A percentile compares a stretch with the other conserved stretches of the same genome.
These are phyloP conservation scores for Daedaleopsis nitida DNA, from an alignment of 768 basidiomycete species.

Conservation along the genomic window DNA sequence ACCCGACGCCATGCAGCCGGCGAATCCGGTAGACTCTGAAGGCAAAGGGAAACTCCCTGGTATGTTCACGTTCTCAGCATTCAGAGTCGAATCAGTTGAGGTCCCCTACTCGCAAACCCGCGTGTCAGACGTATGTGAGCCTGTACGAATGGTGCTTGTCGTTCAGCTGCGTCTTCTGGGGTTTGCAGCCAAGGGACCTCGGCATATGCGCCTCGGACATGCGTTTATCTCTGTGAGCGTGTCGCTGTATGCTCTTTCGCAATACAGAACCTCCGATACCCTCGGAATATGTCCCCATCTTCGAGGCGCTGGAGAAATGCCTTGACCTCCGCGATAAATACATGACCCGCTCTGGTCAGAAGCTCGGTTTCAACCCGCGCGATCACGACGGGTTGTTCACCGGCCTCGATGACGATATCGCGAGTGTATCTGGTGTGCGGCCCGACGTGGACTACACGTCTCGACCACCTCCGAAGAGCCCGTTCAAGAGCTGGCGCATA, in stretches of 20 bases:
- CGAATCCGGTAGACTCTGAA: conserved; percentile 1
- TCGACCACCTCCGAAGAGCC: conserved; percentile 29
- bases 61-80: conserved; percentile 15
- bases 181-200: neutral
- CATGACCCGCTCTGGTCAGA: conserved; percentile 82
- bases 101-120: neutral
- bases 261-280: conserved; percentile 22
- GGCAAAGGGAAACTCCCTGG: conserved; percentile 9
- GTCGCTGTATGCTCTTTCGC: conserved; percentile 7
- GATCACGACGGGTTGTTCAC: conserved; percentile 84
- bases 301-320: conserved; percentile 78
- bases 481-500: conserved; percentile 74
- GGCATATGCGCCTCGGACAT: neutral
- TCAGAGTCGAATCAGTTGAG: conserved; percentile 2
- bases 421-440: conserved; percentile 67
- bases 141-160: neutral
- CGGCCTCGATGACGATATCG: conserved; percentile 62
- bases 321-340: conserved; percentile 95
- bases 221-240: neutral
- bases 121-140: neutral
- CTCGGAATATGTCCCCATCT: conserved; percentile 42
- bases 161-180: neutral
- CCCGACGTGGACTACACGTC: conserved; percentile 53
- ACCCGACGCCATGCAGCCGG: conserved; percentile 6
- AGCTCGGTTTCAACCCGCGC: conserved; percentile 92